These are phyloP conservation scores for Nemania sp. DNA, from an alignment of 2,329 filamentous ascomycete genomes.

Conservation along the genomic window DNA sequence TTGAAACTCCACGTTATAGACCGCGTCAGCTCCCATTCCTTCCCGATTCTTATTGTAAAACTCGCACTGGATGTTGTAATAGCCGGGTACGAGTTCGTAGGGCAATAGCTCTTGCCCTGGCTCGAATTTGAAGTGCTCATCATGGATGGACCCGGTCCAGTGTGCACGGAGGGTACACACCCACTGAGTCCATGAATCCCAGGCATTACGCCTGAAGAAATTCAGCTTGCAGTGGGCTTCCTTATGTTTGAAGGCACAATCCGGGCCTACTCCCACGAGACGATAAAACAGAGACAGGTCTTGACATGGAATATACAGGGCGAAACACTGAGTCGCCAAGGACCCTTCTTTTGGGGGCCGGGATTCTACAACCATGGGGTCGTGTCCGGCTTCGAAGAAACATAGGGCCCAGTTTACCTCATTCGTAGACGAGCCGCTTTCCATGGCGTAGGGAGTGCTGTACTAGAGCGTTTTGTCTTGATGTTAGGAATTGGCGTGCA, in stretches of 20 bases:
- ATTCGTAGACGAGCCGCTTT: neutral
- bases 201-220: slow-evolving; percentile 6
- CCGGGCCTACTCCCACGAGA: no score
- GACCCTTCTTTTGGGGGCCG: slow-evolving; percentile 1
- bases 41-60: slow-evolving; percentile 21
- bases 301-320: slow-evolving; percentile 15
- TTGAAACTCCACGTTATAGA: slow-evolving; percentile 8
- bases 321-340: slow-evolving; percentile 7
- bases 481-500: neutral
- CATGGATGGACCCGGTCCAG: neutral
- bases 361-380: slow-evolving; percentile 18
- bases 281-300: neutral
- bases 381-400: slow-evolving; percentile 13
- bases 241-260: no score
- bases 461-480: neutral
- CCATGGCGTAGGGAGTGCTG: neutral
- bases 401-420: slow-evolving; percentile 18
- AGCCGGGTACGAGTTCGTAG: neutral
- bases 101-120: neutral
- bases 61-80: slow-evolving; percentile 16
- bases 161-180: slow-evolving; percentile 1
- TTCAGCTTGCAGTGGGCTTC: slow-evolving; percentile 19
- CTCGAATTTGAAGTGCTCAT: slow-evolving; percentile 22
- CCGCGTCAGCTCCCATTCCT: slow-evolving; percentile 16
- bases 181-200: neutral